Conservation (phyloP, 371 early-diverging fungal genomes). For the Syncephalastrum racemosum region DNA sequence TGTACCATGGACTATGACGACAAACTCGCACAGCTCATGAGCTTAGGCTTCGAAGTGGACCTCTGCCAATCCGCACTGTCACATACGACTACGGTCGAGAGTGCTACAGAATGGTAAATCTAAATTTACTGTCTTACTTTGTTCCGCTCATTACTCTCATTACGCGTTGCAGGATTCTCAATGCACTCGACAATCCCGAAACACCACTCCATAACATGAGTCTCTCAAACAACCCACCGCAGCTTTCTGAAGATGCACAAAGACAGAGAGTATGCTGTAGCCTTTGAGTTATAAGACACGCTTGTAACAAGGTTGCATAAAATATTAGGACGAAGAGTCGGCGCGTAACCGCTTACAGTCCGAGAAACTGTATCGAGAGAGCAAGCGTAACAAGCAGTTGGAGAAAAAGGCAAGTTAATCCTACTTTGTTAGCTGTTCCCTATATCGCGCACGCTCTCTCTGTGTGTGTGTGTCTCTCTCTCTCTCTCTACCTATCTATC, state of each 20-base stretch:
- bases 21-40: slow-evolving; percentile 29
- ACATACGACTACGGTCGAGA: slow-evolving; percentile 23
- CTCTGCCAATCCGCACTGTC: slow-evolving; percentile 28
- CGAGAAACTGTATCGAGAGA: slow-evolving; percentile 13
- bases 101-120: slow-evolving; percentile 35
- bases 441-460: too few relatives aligned
- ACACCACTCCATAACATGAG: not conserved
- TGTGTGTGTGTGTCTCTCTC: too few relatives aligned
- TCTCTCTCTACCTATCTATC: too few relatives aligned
- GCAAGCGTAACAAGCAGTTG: slow-evolving; percentile 15
- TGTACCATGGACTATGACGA: slow-evolving; percentile 14
- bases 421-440: too few relatives aligned
- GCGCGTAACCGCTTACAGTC: slow-evolving; percentile 13
- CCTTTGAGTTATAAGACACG: not conserved
- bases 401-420: slow-evolving; percentile 15
- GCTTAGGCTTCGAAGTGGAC: slow-evolving; percentile 36
- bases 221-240: not conserved
- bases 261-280: not conserved
- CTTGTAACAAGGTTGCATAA: slow-evolving; percentile 2
- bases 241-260: not conserved
- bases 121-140: too few relatives aligned
- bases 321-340: slow-evolving; percentile 6
- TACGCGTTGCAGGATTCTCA: slow-evolving; percentile 1
- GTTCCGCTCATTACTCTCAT: slow-evolving; percentile 10
- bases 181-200: slow-evolving; percentile 1